These are phyloP conservation scores for Omphalotus guepiniiformis DNA, from an alignment of 768 basidiomycete species.

Conservation along the genomic window DNA sequence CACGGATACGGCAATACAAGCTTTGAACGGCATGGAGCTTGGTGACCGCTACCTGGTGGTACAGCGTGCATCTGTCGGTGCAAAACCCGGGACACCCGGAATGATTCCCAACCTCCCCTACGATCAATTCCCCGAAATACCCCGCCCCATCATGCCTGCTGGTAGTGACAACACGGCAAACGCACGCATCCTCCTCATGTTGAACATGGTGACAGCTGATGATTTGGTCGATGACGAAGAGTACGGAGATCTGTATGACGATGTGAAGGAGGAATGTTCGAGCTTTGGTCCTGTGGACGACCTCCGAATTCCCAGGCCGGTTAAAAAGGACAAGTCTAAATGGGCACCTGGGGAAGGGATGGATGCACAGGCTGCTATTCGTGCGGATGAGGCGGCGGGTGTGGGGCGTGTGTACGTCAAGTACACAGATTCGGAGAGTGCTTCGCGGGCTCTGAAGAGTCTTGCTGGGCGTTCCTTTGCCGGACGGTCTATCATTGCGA, in stretches of 20 bases:
- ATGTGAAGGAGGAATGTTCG: slow-evolving; percentile 86
- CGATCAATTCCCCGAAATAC: slow-evolving; percentile 79
- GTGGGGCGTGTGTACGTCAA: slow-evolving; percentile 96
- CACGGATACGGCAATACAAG: slow-evolving; percentile 94
- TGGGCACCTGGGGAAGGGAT: slow-evolving; percentile 65
- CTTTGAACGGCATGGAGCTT: slow-evolving; percentile 95
- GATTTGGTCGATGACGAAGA: slow-evolving; percentile 89
- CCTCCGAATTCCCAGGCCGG: slow-evolving; percentile 82
- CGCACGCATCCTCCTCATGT: slow-evolving; percentile 90
- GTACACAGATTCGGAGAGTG: slow-evolving; percentile 59
- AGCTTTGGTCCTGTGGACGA: slow-evolving; percentile 81
- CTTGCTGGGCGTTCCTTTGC: slow-evolving; percentile 89
- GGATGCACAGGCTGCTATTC: slow-evolving; percentile 60
- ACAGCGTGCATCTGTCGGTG: slow-evolving; percentile 93
- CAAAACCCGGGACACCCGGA: slow-evolving; percentile 65
- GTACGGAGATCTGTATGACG: slow-evolving; percentile 91
- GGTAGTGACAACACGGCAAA: too few relatives aligned
- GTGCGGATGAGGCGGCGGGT: slow-evolving; percentile 83
- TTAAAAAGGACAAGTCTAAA: slow-evolving; percentile 80
- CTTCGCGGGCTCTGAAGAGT: slow-evolving; percentile 71
- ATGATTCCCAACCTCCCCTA: slow-evolving; percentile 69
- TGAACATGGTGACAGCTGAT: slow-evolving; percentile 97
- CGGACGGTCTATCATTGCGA: slow-evolving; percentile 84
- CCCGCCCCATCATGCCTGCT: slow-evolving; percentile 84
- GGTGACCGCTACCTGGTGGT: slow-evolving; percentile 95